Percentiles rank a stretch among this genome's conserved stretches.
phyloP scores from a whole-genome alignment of 495 filamentous ascomycete genomes.

The Penicillium flavigenum region DNA sequence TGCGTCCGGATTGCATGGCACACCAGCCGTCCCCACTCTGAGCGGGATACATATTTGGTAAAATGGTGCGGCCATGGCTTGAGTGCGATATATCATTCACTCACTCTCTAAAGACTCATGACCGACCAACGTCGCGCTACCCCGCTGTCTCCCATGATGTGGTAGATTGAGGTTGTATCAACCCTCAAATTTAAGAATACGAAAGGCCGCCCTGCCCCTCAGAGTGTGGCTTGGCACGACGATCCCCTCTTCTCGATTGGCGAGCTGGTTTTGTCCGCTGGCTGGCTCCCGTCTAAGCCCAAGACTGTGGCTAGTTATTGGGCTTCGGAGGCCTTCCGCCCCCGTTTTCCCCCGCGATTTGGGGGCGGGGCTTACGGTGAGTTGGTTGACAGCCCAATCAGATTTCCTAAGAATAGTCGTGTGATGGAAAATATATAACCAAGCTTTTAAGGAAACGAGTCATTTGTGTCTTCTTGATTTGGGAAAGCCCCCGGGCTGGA shows the following conservation, averaged over 20 bases:
- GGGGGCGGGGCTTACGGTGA: conserved; percentile 1
- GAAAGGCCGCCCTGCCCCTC: conserved; percentile 12
- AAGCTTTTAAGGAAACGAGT: neutral
- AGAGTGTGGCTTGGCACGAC: conserved; percentile 24
- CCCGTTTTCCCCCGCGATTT: conserved; percentile 1
- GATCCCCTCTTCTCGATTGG: conserved; percentile 23
- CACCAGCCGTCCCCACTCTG: conserved; percentile 3
- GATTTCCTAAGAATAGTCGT: neutral
- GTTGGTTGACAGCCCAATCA: neutral
- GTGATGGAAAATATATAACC: neutral
- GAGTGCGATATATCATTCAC: neutral
- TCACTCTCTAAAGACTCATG: neutral
- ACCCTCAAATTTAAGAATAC: conserved; percentile 1
- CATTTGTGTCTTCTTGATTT: neutral
- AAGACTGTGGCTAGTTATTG: neutral
- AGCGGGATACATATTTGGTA: conserved; percentile 1
- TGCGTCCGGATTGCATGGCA: conserved; percentile 18
- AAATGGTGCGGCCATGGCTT: neutral
- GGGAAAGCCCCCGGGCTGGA: neutral
- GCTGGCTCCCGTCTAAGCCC: neutral
- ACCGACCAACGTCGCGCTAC: neutral
- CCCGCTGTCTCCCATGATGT: conserved; percentile 9
- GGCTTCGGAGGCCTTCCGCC: neutral
- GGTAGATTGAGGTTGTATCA: conserved; percentile 23
- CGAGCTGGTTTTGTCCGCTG: neutral